Evolutionary conservation across 331 rosid species (phyloP).

Genomic region (Pyrus hybrid): DNA sequence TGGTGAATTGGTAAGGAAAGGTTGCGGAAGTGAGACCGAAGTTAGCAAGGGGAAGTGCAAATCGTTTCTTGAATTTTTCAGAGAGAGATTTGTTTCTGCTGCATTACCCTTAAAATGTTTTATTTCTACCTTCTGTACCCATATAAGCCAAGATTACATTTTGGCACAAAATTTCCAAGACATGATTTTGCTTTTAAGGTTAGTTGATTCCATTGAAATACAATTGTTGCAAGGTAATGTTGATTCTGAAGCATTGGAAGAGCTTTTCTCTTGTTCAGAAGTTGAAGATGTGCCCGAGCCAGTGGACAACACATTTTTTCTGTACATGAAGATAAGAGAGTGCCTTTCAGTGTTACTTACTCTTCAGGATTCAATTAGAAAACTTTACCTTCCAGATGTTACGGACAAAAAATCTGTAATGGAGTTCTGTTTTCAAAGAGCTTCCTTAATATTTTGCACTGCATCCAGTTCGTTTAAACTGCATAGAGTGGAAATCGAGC

Average conservation of each 20-base stretch:
- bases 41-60: slow-evolving; percentile 10
- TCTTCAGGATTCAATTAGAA: slow-evolving; percentile 32
- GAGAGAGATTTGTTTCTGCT: slow-evolving; percentile 27
- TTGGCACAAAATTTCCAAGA: slow-evolving; percentile 15
- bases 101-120: slow-evolving; percentile 25
- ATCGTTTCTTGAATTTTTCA: slow-evolving; percentile 49
- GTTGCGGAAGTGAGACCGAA: background rate
- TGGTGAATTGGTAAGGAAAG: background rate
- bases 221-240: slow-evolving; percentile 24
- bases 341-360: slow-evolving; percentile 32
- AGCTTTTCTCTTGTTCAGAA: slow-evolving; percentile 23
- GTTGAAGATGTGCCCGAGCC: background rate
- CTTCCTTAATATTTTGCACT: slow-evolving; percentile 61
- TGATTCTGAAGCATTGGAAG: slow-evolving; percentile 33
- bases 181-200: slow-evolving; percentile 16
- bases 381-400: slow-evolving; percentile 30
- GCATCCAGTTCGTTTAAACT: slow-evolving; percentile 57
- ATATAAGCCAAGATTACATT: slow-evolving; percentile 39
- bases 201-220: slow-evolving; percentile 30
- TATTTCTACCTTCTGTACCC: slow-evolving; percentile 37
- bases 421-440: slow-evolving; percentile 48
- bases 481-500: slow-evolving; percentile 25
- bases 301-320: background rate
- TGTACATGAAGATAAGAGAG: slow-evolving; percentile 25
- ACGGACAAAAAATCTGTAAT: background rate